Evolutionary conservation across 768 basidiomycete genomes (phyloP).

Genomic region (Calocybe indica): DNA sequence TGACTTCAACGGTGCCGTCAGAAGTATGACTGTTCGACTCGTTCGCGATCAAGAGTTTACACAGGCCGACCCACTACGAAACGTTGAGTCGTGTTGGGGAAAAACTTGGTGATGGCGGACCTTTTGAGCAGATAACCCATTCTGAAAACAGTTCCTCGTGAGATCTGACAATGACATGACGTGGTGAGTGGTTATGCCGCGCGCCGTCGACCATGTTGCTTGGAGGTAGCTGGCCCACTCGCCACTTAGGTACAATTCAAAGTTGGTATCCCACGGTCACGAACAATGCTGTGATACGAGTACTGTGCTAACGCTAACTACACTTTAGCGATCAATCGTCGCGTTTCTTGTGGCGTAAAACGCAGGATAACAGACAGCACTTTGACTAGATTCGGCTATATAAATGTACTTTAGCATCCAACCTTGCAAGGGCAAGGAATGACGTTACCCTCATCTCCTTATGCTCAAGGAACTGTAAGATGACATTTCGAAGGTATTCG

Average conservation of each 20-base stretch:
- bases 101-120: conserved; percentile 28
- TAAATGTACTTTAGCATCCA: conserved; percentile 1
- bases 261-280: too few species aligned
- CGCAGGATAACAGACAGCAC: background rate
- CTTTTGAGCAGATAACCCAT: conserved; percentile 58
- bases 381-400: conserved; percentile 52
- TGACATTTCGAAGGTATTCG: conserved; percentile 94
- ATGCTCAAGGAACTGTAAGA: conserved; percentile 95
- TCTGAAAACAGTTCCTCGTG: conserved; percentile 70
- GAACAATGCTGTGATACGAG: background rate
- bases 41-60: conserved; percentile 55
- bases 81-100: conserved; percentile 1
- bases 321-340: conserved; percentile 1
- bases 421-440: background rate
- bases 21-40: conserved; percentile 30
- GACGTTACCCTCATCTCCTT: conserved; percentile 92
- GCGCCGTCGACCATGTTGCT: too few species aligned
- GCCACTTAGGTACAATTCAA: too few species aligned
- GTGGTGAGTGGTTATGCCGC: too few species aligned
- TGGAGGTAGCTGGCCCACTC: too few species aligned
- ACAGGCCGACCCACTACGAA: conserved; percentile 60
- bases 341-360: conserved; percentile 1
- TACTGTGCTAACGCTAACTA: background rate
- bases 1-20: conserved; percentile 38
- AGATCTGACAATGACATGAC: conserved; percentile 64